These are phyloP conservation scores for Fusarium lateritium DNA, from an alignment of 2,329 filamentous ascomycete species.

Conservation along the genomic window DNA sequence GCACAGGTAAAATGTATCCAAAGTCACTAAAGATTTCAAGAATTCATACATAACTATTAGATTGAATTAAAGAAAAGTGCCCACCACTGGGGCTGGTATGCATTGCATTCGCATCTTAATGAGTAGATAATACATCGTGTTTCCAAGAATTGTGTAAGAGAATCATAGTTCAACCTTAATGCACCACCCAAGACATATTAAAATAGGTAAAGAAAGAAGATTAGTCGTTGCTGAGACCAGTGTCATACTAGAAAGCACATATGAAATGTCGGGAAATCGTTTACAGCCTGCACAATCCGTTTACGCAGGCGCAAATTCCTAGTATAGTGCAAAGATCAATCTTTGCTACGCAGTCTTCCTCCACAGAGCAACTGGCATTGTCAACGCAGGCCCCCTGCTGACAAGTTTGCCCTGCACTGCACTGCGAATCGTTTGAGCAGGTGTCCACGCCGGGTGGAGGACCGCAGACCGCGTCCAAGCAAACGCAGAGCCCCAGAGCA, in stretches of 20 bases:
- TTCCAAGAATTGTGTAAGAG: not conserved
- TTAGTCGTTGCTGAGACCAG: not conserved
- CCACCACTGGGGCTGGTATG: not conserved
- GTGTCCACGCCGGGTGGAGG: not conserved
- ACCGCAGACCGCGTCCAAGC: conserved; percentile 27
- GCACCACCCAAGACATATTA: not conserved
- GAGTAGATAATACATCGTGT: not conserved
- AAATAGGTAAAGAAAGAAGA: not conserved
- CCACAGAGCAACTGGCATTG: not conserved
- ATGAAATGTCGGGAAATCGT: not conserved
- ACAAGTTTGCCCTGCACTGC: conserved; percentile 1
- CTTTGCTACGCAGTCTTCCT: not conserved
- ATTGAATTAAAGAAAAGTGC: too few relatives aligned
- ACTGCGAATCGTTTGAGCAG: not conserved
- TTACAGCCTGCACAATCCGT: conserved; percentile 14
- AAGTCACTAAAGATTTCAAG: too few relatives aligned
- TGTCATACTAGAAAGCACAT: not conserved
- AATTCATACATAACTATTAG: too few relatives aligned
- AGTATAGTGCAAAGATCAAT: not conserved
- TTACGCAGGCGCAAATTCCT: conserved; percentile 6
- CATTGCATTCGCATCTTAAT: not conserved
- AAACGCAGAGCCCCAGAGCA: conserved; percentile 30
- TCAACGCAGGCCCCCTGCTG: conserved; percentile 21
- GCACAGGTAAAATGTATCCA: too few relatives aligned
- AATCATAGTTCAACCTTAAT: not conserved